Evolutionary conservation across 2,329 filamentous ascomycete species (phyloP), one percentile per base, ranked within the genome.

Genomic region (Xylariomycetidae sp.): DNA sequence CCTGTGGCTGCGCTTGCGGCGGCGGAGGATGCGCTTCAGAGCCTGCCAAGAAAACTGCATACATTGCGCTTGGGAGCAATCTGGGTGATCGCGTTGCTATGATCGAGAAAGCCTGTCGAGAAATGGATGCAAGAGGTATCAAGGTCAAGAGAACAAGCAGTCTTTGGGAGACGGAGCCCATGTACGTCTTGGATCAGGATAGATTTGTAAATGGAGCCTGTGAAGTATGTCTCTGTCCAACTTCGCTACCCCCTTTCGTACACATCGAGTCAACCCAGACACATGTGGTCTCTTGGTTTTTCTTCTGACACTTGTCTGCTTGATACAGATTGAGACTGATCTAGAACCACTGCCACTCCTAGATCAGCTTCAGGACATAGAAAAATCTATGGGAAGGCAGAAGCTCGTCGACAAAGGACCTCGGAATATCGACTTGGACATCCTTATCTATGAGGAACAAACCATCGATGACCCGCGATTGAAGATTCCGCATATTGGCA

Each of bases 361-460:
- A 16, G 81, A 94, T 53, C 67, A 77, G 38, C 74, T 98, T 1
- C 90, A 98, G 56, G 72, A 74, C 19, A 90, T 98, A 48, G 92
- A 98, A 57, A 79, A 75, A 30, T 66, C 67, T 0, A 75, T 96
- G 54, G 89, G 89, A 1, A 76, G 92, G 36, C 75, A 79, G 42
- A 96, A 96, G 59, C 50, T 87, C 27, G 77, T 97, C 26, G 88
- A 96, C 51, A 98, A 98, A 57, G 92, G 92, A 0, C 92, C 92
- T 2, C 77, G 92, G 17, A 94, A 88, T 53, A 95, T 98, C 41
- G 92, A 98, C 53, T 69, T 98, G 11, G 92, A 98, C 53, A 88
- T 98, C 29, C 66, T 97, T 13, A 69, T 96, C 2, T 96, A 94
- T 54, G 82, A 80, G 31, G 64, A 85, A 35, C 63, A 82, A 39